Evolutionary conservation across 1,284 basidiomycete genomes (phyloP).

Genomic region (Cryptococcus floricola): DNA sequence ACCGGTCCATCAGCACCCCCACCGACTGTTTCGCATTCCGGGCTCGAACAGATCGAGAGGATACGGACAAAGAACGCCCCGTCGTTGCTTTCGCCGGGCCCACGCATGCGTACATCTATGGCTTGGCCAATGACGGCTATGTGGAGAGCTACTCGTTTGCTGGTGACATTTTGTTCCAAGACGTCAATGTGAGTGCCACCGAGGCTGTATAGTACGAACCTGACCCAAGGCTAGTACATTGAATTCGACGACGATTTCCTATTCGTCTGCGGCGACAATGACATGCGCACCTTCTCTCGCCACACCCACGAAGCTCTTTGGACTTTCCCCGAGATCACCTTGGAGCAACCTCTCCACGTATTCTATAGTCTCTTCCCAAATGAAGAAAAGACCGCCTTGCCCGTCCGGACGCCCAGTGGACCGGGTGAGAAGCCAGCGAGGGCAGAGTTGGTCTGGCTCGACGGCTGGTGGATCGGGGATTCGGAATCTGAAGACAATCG

Average conservation of each 20-base stretch:
- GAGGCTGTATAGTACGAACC: not conserved
- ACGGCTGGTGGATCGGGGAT: too few relatives aligned
- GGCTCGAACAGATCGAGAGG: slow-evolving; percentile 31
- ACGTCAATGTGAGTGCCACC: slow-evolving; percentile 15
- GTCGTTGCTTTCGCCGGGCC: slow-evolving; percentile 29
- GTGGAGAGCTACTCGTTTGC: not conserved
- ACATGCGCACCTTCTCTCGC: slow-evolving; percentile 34
- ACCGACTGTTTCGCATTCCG: slow-evolving; percentile 33
- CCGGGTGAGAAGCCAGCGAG: too few relatives aligned
- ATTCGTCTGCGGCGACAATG: slow-evolving; percentile 30
- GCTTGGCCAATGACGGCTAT: slow-evolving; percentile 33
- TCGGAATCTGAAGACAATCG: too few relatives aligned
- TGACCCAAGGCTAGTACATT: slow-evolving; percentile 33
- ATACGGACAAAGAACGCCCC: slow-evolving; percentile 20
- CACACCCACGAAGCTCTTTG: slow-evolving; percentile 13
- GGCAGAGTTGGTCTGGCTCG: too few relatives aligned
- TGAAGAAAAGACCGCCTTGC: not conserved
- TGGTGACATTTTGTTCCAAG: not conserved
- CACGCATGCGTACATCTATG: slow-evolving; percentile 33
- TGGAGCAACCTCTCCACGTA: not conserved
- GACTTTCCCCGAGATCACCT: slow-evolving; percentile 18
- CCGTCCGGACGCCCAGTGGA: not conserved
- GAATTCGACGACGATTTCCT: slow-evolving; percentile 45
- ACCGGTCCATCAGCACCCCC: slow-evolving; percentile 29
- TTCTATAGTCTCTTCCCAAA: not conserved